Evolutionary conservation across 2,329 filamentous ascomycete genomes (phyloP).

Genomic region (Paecilomyces variotii): DNA sequence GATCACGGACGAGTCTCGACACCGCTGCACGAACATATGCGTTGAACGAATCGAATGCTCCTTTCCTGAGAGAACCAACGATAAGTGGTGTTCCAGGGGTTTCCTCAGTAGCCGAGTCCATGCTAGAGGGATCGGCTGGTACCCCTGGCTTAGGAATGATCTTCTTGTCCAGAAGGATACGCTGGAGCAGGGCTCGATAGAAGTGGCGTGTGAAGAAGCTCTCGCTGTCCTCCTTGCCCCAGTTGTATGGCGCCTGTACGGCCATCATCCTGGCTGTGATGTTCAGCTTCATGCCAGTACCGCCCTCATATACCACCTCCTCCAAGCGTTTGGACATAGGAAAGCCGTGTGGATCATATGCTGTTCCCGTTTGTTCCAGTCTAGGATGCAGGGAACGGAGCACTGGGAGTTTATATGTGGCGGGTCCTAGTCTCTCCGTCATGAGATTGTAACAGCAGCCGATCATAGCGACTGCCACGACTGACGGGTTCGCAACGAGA

Average conservation of each 20-base stretch:
- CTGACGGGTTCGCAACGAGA: slow-evolving; percentile 71
- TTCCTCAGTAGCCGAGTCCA: slow-evolving; percentile 1
- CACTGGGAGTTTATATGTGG: slow-evolving; percentile 74
- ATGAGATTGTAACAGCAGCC: slow-evolving; percentile 98
- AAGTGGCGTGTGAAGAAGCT: slow-evolving; percentile 89
- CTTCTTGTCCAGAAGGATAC: slow-evolving; percentile 79
- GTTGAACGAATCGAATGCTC: slow-evolving; percentile 65
- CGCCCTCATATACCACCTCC: slow-evolving; percentile 45
- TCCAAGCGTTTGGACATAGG: slow-evolving; percentile 73
- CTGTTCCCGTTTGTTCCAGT: slow-evolving; percentile 57
- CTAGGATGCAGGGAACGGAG: slow-evolving; percentile 68
- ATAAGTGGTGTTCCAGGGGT: slow-evolving; percentile 59
- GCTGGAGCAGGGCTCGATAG: slow-evolving; percentile 82
- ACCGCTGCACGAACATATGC: slow-evolving; percentile 76
- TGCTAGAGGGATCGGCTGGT: slow-evolving; percentile 20
- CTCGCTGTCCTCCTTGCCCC: slow-evolving; percentile 72
- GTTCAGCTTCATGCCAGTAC: slow-evolving; percentile 69
- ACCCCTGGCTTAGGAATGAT: slow-evolving; percentile 55
- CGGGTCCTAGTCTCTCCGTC: slow-evolving; percentile 79
- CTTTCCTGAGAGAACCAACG: slow-evolving; percentile 75
- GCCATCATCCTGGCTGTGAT: slow-evolving; percentile 98
- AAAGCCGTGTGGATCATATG: slow-evolving; percentile 84
- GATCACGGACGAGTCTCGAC: slow-evolving; percentile 60
- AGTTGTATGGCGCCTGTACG: slow-evolving; percentile 89
- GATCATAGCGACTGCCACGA: slow-evolving; percentile 87